Percentiles rank a stretch among this genome's conserved stretches.
These are phyloP conservation scores for Cercospora nicotianae DNA, from an alignment of 2,329 filamentous ascomycete genomes.

Conservation along the genomic window DNA sequence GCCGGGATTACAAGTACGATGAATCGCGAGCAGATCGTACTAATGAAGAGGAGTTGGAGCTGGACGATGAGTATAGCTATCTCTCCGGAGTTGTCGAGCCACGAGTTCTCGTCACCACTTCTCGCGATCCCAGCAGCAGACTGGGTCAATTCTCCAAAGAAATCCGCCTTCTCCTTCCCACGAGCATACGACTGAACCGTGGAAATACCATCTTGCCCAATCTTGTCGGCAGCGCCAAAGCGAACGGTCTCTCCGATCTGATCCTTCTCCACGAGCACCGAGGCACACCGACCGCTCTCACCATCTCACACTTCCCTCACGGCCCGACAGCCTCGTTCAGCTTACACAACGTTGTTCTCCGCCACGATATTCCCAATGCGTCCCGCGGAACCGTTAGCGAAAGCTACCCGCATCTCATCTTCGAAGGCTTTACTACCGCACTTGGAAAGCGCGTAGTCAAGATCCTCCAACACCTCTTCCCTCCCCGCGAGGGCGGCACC, in stretches of 20 bases:
- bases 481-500: conserved; percentile 76
- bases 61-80: conserved; percentile 88
- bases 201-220: conserved; percentile 87
- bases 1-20: conserved; percentile 91
- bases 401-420: conserved; percentile 90
- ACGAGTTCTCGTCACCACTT: conserved; percentile 85
- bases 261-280: conserved; percentile 88
- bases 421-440: conserved; percentile 84
- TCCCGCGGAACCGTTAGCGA: conserved; percentile 86
- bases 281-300: conserved; percentile 86
- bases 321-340: conserved; percentile 86
- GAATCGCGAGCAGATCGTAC: conserved; percentile 72
- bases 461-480: conserved; percentile 91
- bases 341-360: conserved; percentile 86
- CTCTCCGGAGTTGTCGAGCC: conserved; percentile 91
- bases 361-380: conserved; percentile 88
- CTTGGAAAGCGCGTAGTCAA: conserved; percentile 82
- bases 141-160: conserved; percentile 92
- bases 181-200: conserved; percentile 82
- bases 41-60: conserved; percentile 66
- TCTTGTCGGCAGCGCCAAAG: conserved; percentile 76
- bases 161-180: conserved; percentile 78
- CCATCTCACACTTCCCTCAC: conserved; percentile 82
- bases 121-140: conserved; percentile 79
- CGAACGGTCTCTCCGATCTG: conserved; percentile 78